A percentile compares a stretch with the other conserved stretches of the same genome.
Evolutionary conservation across 2,329 filamentous ascomycete species (phyloP).

Genomic region (Penicillium sp.): DNA sequence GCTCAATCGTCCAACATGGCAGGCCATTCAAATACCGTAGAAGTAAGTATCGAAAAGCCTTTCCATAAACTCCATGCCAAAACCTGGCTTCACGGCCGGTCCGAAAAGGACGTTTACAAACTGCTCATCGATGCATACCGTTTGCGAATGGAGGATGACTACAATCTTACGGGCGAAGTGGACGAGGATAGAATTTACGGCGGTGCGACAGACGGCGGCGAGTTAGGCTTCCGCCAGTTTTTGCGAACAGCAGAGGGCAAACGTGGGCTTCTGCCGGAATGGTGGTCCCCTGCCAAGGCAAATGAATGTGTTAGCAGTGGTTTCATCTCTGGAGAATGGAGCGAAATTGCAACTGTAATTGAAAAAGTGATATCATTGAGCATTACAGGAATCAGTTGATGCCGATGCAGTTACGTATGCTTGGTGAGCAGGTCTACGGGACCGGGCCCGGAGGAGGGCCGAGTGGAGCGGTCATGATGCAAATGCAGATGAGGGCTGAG

Average conservation of each 20-base stretch:
- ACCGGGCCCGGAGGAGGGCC: background rate
- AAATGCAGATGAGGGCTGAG: background rate
- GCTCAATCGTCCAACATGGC: background rate
- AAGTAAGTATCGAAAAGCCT: background rate
- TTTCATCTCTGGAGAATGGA: background rate
- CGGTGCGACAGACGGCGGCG: background rate
- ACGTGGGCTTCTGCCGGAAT: background rate
- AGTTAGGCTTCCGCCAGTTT: no score
- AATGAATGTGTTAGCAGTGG: background rate
- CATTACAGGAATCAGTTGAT: background rate
- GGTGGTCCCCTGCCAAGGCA: background rate
- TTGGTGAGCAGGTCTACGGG: background rate
- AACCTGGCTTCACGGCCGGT: constrained; percentile 1
- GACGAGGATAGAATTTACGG: background rate
- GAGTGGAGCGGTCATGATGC: background rate
- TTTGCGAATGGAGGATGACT: background rate
- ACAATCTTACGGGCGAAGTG: background rate
- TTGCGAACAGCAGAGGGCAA: background rate
- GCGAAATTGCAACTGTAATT: background rate
- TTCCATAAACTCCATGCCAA: background rate
- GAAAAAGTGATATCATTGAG: background rate
- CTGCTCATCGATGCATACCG: constrained; percentile 8
- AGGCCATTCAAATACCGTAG: background rate
- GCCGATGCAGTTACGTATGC: background rate
- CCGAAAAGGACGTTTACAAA: constrained; percentile 1